phyloP scores from a whole-genome alignment of 352 stramenopile genomes.

The Phytophthora palmivora region DNA sequence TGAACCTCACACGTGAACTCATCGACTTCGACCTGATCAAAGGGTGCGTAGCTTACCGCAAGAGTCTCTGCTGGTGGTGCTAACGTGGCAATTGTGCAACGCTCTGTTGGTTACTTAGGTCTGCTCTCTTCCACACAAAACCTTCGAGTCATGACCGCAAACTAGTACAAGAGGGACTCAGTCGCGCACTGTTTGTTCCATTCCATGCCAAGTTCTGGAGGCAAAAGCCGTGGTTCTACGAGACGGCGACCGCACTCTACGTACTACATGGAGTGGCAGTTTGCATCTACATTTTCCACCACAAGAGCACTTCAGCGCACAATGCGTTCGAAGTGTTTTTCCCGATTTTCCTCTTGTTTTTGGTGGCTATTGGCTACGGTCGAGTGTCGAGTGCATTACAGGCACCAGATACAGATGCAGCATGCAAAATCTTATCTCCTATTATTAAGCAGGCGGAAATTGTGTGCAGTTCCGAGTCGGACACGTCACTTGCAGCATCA shows the following conservation, averaged over 20 bases:
- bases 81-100: conserved; percentile 7
- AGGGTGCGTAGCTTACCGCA: conserved; percentile 44
- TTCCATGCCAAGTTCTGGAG: conserved; percentile 79
- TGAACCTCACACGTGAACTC: conserved; percentile 74
- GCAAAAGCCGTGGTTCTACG: conserved; percentile 79
- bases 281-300: conserved; percentile 58
- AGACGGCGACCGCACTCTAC: conserved; percentile 64
- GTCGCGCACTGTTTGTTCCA: conserved; percentile 72
- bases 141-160: conserved; percentile 83
- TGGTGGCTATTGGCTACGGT: conserved; percentile 81
- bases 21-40: conserved; percentile 92
- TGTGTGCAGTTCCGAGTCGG: conserved; percentile 24
- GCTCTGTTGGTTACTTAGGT: conserved; percentile 37
- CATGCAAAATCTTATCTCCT: conserved; percentile 68
- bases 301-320: conserved; percentile 52
- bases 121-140: conserved; percentile 88
- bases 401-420: conserved; percentile 57
- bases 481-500: conserved; percentile 39
- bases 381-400: conserved; percentile 79
- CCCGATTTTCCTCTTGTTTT: conserved; percentile 58
- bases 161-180: conserved; percentile 76
- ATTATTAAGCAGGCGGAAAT: conserved; percentile 41
- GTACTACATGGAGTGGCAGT: conserved; percentile 54
- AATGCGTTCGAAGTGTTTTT: conserved; percentile 79
- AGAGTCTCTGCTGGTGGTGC: neutral